A percentile compares a stretch with the other conserved stretches of the same genome.
Conservation (phyloP, 352 stramenopile genomes). For the Blastocystis sp. region DNA sequence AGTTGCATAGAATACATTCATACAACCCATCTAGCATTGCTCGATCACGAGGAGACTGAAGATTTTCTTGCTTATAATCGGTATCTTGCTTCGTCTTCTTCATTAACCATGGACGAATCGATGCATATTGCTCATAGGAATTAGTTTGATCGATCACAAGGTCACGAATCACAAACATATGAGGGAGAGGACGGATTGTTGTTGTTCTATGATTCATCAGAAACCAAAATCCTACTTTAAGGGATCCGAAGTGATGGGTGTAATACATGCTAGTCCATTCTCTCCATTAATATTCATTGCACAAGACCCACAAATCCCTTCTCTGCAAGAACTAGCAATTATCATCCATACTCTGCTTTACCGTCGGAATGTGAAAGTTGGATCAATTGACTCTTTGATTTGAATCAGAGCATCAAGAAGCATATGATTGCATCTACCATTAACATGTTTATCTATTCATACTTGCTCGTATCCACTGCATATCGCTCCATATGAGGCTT, state of each 20-base stretch:
- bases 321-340: slow-evolving; percentile 79
- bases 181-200: slow-evolving; percentile 87
- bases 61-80: slow-evolving; percentile 70
- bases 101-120: slow-evolving; percentile 98
- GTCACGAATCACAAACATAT: slow-evolving; percentile 99
- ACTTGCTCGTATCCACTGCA: slow-evolving; percentile 38
- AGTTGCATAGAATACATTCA: slow-evolving; percentile 99
- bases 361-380: slow-evolving; percentile 92
- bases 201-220: slow-evolving; percentile 74
- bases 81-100: slow-evolving; percentile 74
- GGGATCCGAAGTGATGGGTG: slow-evolving; percentile 79
- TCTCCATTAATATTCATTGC: slow-evolving; percentile 99
- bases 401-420: slow-evolving; percentile 98
- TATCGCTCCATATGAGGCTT: slow-evolving; percentile 64
- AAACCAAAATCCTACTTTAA: not conserved
- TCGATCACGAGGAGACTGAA: slow-evolving; percentile 89
- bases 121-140: slow-evolving; percentile 93
- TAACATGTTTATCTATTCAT: not conserved
- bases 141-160: slow-evolving; percentile 86
- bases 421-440: slow-evolving; percentile 88
- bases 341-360: slow-evolving; percentile 69
- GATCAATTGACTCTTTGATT: slow-evolving; percentile 99
- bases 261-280: slow-evolving; percentile 96
- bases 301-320: slow-evolving; percentile 98
- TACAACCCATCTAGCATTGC: slow-evolving; percentile 99